These are phyloP conservation scores for Mycena pura DNA, from an alignment of 768 basidiomycete species.

Conservation along the genomic window DNA sequence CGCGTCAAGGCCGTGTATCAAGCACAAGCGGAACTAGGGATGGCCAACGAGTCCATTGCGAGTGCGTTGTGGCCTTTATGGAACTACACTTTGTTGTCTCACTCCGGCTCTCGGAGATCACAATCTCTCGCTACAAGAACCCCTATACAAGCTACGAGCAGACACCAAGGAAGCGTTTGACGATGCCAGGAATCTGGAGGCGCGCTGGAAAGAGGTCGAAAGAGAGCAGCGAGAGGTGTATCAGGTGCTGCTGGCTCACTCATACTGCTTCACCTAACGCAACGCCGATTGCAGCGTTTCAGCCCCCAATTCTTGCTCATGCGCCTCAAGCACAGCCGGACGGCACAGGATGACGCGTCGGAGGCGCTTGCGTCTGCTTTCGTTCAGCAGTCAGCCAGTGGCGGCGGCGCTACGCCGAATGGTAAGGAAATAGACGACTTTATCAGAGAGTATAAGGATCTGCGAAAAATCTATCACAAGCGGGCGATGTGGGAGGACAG, in stretches of 20 bases:
- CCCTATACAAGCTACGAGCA: slow-evolving; percentile 74
- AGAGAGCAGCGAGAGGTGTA: slow-evolving; percentile 89
- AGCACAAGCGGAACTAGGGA: slow-evolving; percentile 77
- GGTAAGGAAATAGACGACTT: slow-evolving; percentile 82
- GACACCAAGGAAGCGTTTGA: slow-evolving; percentile 90
- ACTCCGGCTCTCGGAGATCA: slow-evolving; percentile 57
- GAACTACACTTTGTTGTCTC: slow-evolving; percentile 10
- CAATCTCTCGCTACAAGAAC: slow-evolving; percentile 79
- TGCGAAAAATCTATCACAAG: slow-evolving; percentile 92
- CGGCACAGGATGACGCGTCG: slow-evolving; percentile 88
- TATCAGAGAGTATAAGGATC: slow-evolving; percentile 85
- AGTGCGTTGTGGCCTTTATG: slow-evolving; percentile 54
- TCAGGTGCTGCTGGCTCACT: slow-evolving; percentile 59
- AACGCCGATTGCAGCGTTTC: slow-evolving; percentile 65
- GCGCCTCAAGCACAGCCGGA: slow-evolving; percentile 86
- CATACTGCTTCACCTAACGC: background rate
- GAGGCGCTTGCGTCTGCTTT: slow-evolving; percentile 87
- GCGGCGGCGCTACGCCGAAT: slow-evolving; percentile 40
- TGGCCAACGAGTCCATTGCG: slow-evolving; percentile 87
- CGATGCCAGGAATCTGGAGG: slow-evolving; percentile 82
- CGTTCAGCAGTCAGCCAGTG: slow-evolving; percentile 56
- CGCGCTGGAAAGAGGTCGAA: slow-evolving; percentile 86
- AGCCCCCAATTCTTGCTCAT: slow-evolving; percentile 88
- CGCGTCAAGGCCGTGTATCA: slow-evolving; percentile 77
- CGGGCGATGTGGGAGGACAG: slow-evolving; percentile 88